Evolutionary conservation across 495 filamentous ascomycete species (phyloP), one percentile per base, ranked within the genome.

Genomic region (Xylaria cubensis): DNA sequence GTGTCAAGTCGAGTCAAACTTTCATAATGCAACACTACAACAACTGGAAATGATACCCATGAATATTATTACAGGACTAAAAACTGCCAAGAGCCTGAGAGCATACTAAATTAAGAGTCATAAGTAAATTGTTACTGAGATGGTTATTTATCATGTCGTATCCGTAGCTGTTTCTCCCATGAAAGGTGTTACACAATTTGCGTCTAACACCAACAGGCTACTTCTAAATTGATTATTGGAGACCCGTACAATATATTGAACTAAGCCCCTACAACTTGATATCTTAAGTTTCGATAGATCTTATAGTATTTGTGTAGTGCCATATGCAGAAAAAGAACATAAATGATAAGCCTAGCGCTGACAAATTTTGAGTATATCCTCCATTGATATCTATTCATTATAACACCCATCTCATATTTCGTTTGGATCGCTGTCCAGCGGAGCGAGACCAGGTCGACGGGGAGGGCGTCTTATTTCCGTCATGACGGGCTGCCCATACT

Each of bases 401-500:
- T 46, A 46, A 46, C 15, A 17, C 42, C 15, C 42, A 46, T 46
- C 3, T 46, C 15, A n/a, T n/a, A n/a, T n/a, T n/a, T n/a, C n/a
- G n/a, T n/a, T n/a, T n/a, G n/a, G n/a, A n/a, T n/a, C n/a, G n/a
- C n/a, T n/a, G n/a, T n/a, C n/a, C n/a, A n/a, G n/a, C n/a, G n/a
- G n/a, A n/a, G n/a, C 59, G 42, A 36, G 59, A 26, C 4, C 21
- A 17, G n/a, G 61, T 7, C 3, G 39, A 44, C n/a, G n/a, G 1
- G 61, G 61, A 6, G 39, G 36, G 1, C 0, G 0, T 44, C 21
- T 64, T 24, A 64, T 17, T 44, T 64, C 61, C 61, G 61, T 29
- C 36, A 64, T 44, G 21, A 41, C 29, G 44, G 61, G 61, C 61
- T 12, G 61, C 61, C 19, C 36, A 44, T 42, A 64, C 7, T 44